Conservation (phyloP, 805 yeast genomes). For the Ogataea pilisensis region DNA sequence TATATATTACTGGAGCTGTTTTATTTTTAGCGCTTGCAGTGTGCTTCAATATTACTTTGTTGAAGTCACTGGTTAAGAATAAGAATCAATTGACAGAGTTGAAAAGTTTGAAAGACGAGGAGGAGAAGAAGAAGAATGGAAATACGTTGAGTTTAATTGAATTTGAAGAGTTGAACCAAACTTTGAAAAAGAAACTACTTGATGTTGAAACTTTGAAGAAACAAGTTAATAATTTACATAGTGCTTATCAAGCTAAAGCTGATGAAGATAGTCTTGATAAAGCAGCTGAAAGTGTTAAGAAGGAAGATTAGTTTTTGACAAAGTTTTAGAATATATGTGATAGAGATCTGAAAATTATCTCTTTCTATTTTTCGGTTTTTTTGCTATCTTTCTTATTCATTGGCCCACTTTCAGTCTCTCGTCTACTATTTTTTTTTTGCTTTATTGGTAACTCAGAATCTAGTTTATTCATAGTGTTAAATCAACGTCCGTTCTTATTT, state of each 20-base stretch:
- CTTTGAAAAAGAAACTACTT: slow-evolving; percentile 14
- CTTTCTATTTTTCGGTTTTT: too few species aligned
- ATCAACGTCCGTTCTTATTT: too few species aligned
- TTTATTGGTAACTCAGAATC: too few species aligned
- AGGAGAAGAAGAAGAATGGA: slow-evolving; percentile 38
- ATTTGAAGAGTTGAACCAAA: slow-evolving; percentile 17
- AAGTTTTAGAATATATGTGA: too few species aligned
- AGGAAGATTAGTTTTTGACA: not conserved
- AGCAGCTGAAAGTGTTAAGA: not conserved
- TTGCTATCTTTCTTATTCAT: too few species aligned
- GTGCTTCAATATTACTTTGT: slow-evolving; percentile 38
- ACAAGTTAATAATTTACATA: slow-evolving; percentile 40
- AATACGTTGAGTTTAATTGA: slow-evolving; percentile 27
- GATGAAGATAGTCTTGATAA: slow-evolving; percentile 8
- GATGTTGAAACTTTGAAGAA: slow-evolving; percentile 35
- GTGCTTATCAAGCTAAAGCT: slow-evolving; percentile 38
- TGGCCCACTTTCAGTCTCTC: too few species aligned
- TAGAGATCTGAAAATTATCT: too few species aligned
- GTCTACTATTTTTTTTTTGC: too few species aligned
- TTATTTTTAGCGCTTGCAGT: slow-evolving; percentile 44
- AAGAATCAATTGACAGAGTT: slow-evolving; percentile 23
- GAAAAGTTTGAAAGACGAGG: slow-evolving; percentile 27
- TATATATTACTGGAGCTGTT: slow-evolving; percentile 53
- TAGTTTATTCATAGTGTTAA: too few species aligned
- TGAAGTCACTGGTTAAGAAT: slow-evolving; percentile 41